These are phyloP conservation scores for Herpetospermum pedunculosum DNA, from an alignment of 306 rosid genomes.

Conservation along the genomic window DNA sequence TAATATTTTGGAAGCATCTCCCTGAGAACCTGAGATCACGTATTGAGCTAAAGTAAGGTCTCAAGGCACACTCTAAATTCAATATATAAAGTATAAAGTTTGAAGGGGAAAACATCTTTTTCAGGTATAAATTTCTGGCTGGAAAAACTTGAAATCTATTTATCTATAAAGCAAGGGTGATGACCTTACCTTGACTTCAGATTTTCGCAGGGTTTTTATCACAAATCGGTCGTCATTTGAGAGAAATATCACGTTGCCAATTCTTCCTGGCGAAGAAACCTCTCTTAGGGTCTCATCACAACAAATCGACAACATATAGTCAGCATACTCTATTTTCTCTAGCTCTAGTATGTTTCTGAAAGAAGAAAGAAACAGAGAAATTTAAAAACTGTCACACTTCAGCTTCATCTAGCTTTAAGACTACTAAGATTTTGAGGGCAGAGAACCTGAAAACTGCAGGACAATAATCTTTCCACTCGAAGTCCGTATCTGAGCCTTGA, in stretches of 20 bases:
- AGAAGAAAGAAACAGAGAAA: background rate
- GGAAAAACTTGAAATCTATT: background rate
- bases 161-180: background rate
- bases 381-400: background rate
- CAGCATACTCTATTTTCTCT: constrained; percentile 17
- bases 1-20: constrained; percentile 35
- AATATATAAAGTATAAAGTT: background rate
- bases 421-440: background rate
- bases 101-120: background rate
- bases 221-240: constrained; percentile 18
- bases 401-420: background rate
- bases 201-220: constrained; percentile 21
- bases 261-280: constrained; percentile 20
- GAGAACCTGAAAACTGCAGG: constrained; percentile 37
- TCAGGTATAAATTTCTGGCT: background rate
- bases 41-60: background rate
- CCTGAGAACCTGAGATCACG: constrained; percentile 18
- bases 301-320: constrained; percentile 22
- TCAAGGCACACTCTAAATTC: background rate
- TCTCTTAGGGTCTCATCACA: constrained; percentile 20
- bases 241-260: constrained; percentile 17
- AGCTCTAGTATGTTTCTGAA: constrained; percentile 30
- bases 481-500: constrained; percentile 11
- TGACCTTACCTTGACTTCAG: constrained; percentile 24
- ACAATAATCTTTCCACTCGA: constrained; percentile 32